Evolutionary conservation across 805 yeast genomes (phyloP).

Genomic region (Blastobotrys robertii): DNA sequence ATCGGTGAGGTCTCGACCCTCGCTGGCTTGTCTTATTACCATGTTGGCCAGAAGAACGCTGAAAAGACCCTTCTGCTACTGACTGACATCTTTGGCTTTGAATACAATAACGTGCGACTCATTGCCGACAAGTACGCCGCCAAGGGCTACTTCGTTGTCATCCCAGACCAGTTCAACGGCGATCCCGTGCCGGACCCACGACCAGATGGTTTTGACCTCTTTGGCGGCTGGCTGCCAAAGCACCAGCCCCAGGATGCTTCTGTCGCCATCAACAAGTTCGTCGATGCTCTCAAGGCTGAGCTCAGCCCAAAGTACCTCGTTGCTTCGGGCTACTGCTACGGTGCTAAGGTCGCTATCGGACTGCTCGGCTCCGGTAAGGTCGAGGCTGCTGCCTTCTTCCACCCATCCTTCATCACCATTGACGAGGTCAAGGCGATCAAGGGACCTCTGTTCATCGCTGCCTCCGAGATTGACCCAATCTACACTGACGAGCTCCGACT

Average conservation of each 20-base stretch:
- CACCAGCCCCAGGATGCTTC: conserved; percentile 43
- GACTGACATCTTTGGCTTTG: conserved; percentile 63
- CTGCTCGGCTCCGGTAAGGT: conserved; percentile 35
- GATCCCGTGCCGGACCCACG: conserved; percentile 32
- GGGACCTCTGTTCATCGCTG: conserved; percentile 57
- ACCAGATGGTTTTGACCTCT: conserved; percentile 18
- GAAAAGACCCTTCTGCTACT: conserved; percentile 43
- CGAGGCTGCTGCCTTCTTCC: conserved; percentile 62
- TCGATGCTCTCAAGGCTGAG: conserved; percentile 36
- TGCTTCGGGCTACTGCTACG: conserved; percentile 74
- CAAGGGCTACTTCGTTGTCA: conserved; percentile 51
- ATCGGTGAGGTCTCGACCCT: conserved; percentile 18
- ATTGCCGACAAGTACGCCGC: conserved; percentile 43
- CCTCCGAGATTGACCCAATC: conserved; percentile 59
- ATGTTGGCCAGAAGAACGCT: conserved; percentile 38
- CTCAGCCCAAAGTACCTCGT: conserved; percentile 41
- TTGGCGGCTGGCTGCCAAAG: conserved; percentile 39
- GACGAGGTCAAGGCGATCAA: conserved; percentile 57
- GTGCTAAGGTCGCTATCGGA: conserved; percentile 61
- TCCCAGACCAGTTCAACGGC: conserved; percentile 67
- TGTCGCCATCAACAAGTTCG: conserved; percentile 41
- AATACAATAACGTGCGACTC: conserved; percentile 46
- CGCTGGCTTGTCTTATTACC: conserved; percentile 34
- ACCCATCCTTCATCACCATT: conserved; percentile 63
- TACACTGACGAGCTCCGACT: conserved; percentile 59